Evolutionary conservation across 495 filamentous ascomycete species (phyloP), one percentile per base, ranked within the genome.

Genomic region (Aspergillus funiculosus): DNA sequence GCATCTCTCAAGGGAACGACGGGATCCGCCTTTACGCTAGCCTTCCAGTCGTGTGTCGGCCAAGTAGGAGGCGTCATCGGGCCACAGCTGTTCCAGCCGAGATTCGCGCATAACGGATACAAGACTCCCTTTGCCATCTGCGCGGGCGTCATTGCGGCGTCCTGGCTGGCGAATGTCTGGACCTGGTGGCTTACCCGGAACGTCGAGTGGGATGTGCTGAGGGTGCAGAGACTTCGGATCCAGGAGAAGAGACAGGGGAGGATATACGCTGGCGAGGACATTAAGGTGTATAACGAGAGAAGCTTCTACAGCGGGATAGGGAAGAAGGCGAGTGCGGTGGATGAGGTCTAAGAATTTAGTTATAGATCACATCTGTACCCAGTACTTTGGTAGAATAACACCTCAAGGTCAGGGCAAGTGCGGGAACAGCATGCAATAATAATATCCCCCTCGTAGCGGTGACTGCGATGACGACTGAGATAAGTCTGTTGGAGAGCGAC

Each of bases 101-200:
- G 46, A 10, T 66, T 47, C 9, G 59, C 58, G 1, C 39, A 43
- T 15, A 60, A 59, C 34, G 54, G 60, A 18, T 66, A 66, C 48
- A 62, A 58, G 38, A 54, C 44, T 2, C 46, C 51, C 2, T 64
- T 66, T 38, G 59, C 56, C 5, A 62, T 66, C 20, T 54, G 53
- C 18, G 59, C 57, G 8, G 53, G 40, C 0, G 46, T 49, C 2
- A 45, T 62, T 17, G 54, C 47, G 4, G 46, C 48, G 0, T 54
- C 53, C 0, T 53, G 50, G 21, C 6, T 66, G 6, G 52, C 56
- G 14, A 66, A 59, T 36, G 24, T 44, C 6, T 55, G 54, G 50
- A 64, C 63, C 5, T 62, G 61, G 63, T 62, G 56, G 51, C 43
- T 66, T 29, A 66, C 61, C 6, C 26, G 56, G 25, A 53, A 60